Percentiles rank a stretch among this genome's conserved stretches.
Conservation (phyloP, 192 early-diverging fungal genomes). For the Pilaira anomala region DNA sequence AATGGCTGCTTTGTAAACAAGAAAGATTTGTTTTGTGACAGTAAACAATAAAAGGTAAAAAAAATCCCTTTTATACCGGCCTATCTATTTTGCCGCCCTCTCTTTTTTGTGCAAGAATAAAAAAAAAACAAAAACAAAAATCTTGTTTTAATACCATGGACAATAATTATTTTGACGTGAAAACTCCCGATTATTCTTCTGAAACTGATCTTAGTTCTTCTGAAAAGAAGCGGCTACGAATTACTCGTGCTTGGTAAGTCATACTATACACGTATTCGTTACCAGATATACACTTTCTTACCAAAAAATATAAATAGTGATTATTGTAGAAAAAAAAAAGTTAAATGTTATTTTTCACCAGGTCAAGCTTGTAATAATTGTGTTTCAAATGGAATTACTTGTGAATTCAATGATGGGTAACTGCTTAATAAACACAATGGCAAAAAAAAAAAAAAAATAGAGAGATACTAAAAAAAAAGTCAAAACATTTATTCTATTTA, state of each 20-base stretch:
- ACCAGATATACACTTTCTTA: background rate
- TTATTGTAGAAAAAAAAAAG: slow-evolving; percentile 36
- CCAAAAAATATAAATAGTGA: slow-evolving; percentile 20
- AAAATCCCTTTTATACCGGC: no score
- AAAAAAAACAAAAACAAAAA: no score
- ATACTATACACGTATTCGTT: no score
- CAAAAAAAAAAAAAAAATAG: slow-evolving; percentile 8
- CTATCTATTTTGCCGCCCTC: no score
- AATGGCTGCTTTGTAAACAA: no score
- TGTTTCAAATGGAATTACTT: slow-evolving; percentile 20
- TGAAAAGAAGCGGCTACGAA: slow-evolving; percentile 8
- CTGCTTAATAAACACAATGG: background rate
- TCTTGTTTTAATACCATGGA: no score
- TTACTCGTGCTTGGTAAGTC: slow-evolving; percentile 23
- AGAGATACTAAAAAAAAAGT: slow-evolving; percentile 12
- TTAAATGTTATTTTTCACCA: slow-evolving; percentile 29
- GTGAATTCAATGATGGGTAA: slow-evolving; percentile 38
- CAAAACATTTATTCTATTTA: background rate
- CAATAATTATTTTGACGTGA: no score
- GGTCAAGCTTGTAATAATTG: slow-evolving; percentile 32
- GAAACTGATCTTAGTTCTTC: background rate
- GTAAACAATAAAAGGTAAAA: no score
- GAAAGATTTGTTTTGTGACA: no score
- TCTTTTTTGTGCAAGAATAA: no score
- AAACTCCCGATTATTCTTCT: background rate